A percentile compares a stretch with the other conserved stretches of the same genome.
phyloP scores from a whole-genome alignment of 495 filamentous ascomycete genomes.

The Melanomma pulvis-pyrius region DNA sequence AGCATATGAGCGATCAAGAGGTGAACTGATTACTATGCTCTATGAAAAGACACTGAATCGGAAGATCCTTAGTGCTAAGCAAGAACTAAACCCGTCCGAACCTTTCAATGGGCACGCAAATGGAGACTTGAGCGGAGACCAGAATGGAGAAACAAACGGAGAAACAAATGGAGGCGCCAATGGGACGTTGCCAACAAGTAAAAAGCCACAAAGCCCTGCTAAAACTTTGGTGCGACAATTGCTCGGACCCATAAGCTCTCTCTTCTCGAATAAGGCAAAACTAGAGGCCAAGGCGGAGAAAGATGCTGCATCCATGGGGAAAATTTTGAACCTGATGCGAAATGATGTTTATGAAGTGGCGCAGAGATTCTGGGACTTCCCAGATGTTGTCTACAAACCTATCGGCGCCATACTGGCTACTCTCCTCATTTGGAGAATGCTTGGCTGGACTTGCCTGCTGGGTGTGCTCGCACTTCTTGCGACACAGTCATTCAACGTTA shows the following conservation, averaged over 20 bases:
- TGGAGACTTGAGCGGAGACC: constrained; percentile 14
- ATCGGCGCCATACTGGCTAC: constrained; percentile 69
- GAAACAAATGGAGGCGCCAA: constrained; percentile 26
- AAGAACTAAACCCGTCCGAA: constrained; percentile 27
- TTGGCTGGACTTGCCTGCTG: constrained; percentile 77
- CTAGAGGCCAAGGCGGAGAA: constrained; percentile 43
- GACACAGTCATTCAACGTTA: constrained; percentile 65
- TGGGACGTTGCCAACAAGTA: background rate
- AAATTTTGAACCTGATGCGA: constrained; percentile 80
- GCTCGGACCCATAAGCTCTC: background rate
- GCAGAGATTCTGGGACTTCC: constrained; percentile 81
- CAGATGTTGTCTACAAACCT: constrained; percentile 65
- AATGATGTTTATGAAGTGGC: constrained; percentile 81
- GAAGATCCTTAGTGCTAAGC: constrained; percentile 64
- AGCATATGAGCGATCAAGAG: constrained; percentile 75
- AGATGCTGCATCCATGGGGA: constrained; percentile 74
- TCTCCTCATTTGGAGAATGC: constrained; percentile 69
- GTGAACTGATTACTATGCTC: constrained; percentile 85
- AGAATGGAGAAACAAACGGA: constrained; percentile 40
- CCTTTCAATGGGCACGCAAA: constrained; percentile 7
- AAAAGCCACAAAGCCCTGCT: background rate
- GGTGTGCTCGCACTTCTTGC: constrained; percentile 66
- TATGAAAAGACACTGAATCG: constrained; percentile 80
- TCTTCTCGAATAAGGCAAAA: constrained; percentile 17
- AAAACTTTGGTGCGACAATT: background rate